Percentiles rank a stretch among this genome's conserved stretches.
These are phyloP conservation scores for Schizophyllum commune DNA, from an alignment of 1,284 basidiomycete genomes.

Conservation along the genomic window DNA sequence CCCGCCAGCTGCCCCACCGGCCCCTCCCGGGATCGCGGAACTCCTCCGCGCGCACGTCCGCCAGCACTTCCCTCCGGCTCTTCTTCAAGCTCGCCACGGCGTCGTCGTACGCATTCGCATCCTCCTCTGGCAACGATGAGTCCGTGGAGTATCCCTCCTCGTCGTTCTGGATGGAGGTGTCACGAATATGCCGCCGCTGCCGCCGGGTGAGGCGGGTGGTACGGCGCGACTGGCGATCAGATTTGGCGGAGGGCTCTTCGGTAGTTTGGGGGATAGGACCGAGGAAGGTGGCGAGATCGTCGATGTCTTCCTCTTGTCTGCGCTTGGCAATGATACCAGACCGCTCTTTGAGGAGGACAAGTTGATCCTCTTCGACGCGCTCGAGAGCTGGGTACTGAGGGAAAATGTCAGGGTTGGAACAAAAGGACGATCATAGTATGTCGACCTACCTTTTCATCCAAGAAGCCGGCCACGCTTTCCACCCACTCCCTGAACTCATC, in stretches of 20 bases:
- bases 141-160: conserved; percentile 89
- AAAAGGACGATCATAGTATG: neutral
- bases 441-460: conserved; percentile 79
- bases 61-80: conserved; percentile 52
- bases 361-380: conserved; percentile 75
- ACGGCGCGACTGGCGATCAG: conserved; percentile 28
- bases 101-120: conserved; percentile 61
- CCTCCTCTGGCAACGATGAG: conserved; percentile 56
- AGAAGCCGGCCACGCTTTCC: conserved; percentile 80
- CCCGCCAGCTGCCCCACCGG: conserved; percentile 78
- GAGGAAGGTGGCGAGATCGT: conserved; percentile 74
- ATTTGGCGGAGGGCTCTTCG: conserved; percentile 2
- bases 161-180: conserved; percentile 23
- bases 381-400: conserved; percentile 76
- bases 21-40: conserved; percentile 80
- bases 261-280: conserved; percentile 41
- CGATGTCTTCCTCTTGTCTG: conserved; percentile 67
- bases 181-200: conserved; percentile 28
- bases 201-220: conserved; percentile 45
- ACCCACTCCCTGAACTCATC: conserved; percentile 79
- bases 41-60: conserved; percentile 84
- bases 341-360: conserved; percentile 71
- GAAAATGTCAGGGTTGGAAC: conserved; percentile 2
- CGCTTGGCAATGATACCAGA: conserved; percentile 61
- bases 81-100: conserved; percentile 53